Evolutionary conservation across 2,329 filamentous ascomycete genomes (phyloP), one percentile per base, ranked within the genome.

Genomic region (Exutisphaerella laricina): DNA sequence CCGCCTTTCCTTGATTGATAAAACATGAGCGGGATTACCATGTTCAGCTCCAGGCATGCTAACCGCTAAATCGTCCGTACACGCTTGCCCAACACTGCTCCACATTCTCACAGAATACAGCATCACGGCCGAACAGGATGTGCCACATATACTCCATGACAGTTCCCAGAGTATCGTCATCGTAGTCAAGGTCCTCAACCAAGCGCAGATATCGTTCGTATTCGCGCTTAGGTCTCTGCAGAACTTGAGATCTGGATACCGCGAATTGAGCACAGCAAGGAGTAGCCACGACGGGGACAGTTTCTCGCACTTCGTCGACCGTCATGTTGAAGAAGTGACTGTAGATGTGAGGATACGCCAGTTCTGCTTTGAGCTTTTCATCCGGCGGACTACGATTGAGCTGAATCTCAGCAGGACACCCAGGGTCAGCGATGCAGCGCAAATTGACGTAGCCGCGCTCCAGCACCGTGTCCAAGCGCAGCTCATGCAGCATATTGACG

Each of bases 141-240:
- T 78, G 75, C 75, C 75, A 79, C n/a, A 70, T 72, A 58, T 78
- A 78, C 52, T 79, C 75, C 62, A 78, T 66, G 6, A 78, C 68
- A 14, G 74, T 59, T 3, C 75, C 75, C 43, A 70, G 72, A 31
- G 73, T 62, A 18, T 66, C 68, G 60, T 78, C 74, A 3, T 59
- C 58, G 41, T 75, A 52, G 0, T 65, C 52, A 2, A 73, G 75
- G 5, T 69, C 57, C 26, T 68, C 40, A 13, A 78, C 54, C 71
- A 74, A 76, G 3, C 66, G 57, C 18, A 70, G 62, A 45, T 68
- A 74, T 29, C 51, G 42, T 43, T 54, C 46, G 37, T 65, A 66
- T 21, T 64, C 60, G 4, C 48, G 45, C 35, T 60, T 51, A 14
- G 54, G 47, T 17, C 57, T 37, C 42, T 50, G 50, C 39, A 49